Base-by-base conservation (phyloP, 2,329 filamentous ascomycete species). In the Colletotrichum ledebouriae region DNA sequence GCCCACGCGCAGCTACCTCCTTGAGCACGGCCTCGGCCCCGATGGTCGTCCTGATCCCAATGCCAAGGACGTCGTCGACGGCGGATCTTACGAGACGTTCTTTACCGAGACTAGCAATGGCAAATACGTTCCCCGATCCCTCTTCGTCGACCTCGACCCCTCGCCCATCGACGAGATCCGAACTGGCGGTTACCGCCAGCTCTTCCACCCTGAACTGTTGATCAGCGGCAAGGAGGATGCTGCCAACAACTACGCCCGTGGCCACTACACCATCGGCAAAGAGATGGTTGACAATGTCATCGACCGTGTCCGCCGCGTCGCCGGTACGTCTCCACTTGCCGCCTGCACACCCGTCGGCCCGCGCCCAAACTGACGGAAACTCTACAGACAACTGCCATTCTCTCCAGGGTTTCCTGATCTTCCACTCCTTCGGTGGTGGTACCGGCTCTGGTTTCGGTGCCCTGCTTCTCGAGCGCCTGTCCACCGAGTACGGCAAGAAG, bases 181-280 rank as follows among this genome's bases (percentile, higher is more conserved):
- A 69, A 92, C 89, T 62, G 89, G 90, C 69, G 70, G 75, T 72
- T 92, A 91, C 82, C 88, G 89, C 74, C 85, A 89, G 76, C 86
- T 92, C 70, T 92, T 91, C 85, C 90, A 92, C 81, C 90, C 90
- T 52, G 90, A 92, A 83, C 84, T 90, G 74, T 80, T 92, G 76
- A 88, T 92, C 77, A 92, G 87, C 79, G 90, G 90, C 81, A 92
- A 92, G 85, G 90, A 92, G 80, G 90, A 92, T 86, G 90, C 90
- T 67, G 89, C 90, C 82, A 92, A 92, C 84, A 92, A 92, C 85
- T 92, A 92, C 76, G 90, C 90, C 73, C 90, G 90, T 83, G 90
- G 90, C 66, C 90, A 92, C 82, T 92, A 92, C 82, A 92, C 90
- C 74, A 89, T 92, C 74, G 90, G 90, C 82, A 92, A 92, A 85